Base-by-base conservation (phyloP, 73 alveolate species). In the Symbiodinium natans region DNA sequence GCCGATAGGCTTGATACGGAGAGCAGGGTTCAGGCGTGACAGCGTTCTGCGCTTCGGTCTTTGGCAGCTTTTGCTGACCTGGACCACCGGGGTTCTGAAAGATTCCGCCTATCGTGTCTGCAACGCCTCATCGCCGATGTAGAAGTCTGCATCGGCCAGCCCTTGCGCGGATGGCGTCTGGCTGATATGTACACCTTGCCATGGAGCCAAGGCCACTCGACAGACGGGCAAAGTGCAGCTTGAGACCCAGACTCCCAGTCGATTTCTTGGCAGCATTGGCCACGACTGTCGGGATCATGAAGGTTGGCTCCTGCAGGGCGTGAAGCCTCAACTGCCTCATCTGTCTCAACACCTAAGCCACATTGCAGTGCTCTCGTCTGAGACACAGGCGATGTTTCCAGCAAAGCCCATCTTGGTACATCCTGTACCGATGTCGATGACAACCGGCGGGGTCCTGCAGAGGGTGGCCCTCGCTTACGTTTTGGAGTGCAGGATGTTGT, bases 341-440 rank as follows among this genome's bases (percentile, higher is more conserved):
- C 17, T 17, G 63, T 48, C 63, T 48, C 17, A 10, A 48, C 17
- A 8, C 63, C 17, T 48, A 48, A 8, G 63, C 23, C 23, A 10
- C 63, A n/a, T n/a, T n/a, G n/a, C n/a, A 23, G 11, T 31, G 38
- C 38, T 68, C 86, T 27, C 86, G 41, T 13, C 99, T 31, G 54
- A 82, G 80, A 31, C 31, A 41, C 77, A 27, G 40, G 40, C 96
- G 38, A 99, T 99, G 93, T 99, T 99, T 41, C 99, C 99, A 25
- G 99, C 99, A 97, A 99, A 99, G 9, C 99, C 99, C 99, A 99
- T 99, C 99, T 99, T 99, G 92, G 99, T 99, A 95, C 93, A 99
- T 83, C 99, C 99, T 29, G 99, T 99, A 38, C 99, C 99, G 93
- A 99, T 99, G 99, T 99, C 99, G 89, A 99, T 99, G 46, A 99